These are phyloP conservation scores for Saccharomycopsis sp. DNA, from an alignment of 805 yeast species.

Conservation along the genomic window DNA sequence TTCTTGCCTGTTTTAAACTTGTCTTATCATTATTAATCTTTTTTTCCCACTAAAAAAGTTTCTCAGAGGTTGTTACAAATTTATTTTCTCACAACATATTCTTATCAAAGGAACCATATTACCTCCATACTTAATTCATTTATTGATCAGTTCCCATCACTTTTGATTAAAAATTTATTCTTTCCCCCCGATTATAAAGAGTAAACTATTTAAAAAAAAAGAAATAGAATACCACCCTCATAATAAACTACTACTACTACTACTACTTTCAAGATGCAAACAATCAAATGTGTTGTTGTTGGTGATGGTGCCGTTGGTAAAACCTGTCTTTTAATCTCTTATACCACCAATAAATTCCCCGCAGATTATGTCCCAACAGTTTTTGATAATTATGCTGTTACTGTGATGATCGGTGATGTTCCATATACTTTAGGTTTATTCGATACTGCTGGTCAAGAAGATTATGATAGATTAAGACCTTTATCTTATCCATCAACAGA, in stretches of 20 bases:
- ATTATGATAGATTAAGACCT: conserved; percentile 95
- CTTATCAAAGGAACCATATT: too few species aligned
- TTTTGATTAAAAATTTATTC: too few species aligned
- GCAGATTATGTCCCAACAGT: conserved; percentile 99
- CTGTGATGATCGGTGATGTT: conserved; percentile 95
- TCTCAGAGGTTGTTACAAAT: too few species aligned
- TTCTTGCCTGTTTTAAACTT: too few species aligned
- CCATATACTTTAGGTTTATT: conserved; percentile 95
- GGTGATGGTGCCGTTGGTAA: conserved; percentile 99
- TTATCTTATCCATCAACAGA: conserved; percentile 95
- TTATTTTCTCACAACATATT: too few species aligned
- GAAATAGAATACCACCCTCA: not conserved
- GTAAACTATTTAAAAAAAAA: too few species aligned
- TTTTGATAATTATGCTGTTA: conserved; percentile 89
- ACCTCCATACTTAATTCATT: too few species aligned
- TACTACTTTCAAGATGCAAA: conserved; percentile 28
- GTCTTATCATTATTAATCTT: too few species aligned
- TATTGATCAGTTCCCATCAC: too few species aligned
- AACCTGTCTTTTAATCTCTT: conserved; percentile 89
- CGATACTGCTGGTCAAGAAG: conserved; percentile 99
- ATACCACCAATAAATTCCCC: conserved; percentile 94
- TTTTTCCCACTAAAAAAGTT: too few species aligned
- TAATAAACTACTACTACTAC: not conserved
- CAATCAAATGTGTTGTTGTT: conserved; percentile 90
- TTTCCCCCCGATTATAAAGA: too few species aligned